Evolutionary conservation across 2,329 filamentous ascomycete genomes (phyloP).

Genomic region (Uncinocarpus reesii): DNA sequence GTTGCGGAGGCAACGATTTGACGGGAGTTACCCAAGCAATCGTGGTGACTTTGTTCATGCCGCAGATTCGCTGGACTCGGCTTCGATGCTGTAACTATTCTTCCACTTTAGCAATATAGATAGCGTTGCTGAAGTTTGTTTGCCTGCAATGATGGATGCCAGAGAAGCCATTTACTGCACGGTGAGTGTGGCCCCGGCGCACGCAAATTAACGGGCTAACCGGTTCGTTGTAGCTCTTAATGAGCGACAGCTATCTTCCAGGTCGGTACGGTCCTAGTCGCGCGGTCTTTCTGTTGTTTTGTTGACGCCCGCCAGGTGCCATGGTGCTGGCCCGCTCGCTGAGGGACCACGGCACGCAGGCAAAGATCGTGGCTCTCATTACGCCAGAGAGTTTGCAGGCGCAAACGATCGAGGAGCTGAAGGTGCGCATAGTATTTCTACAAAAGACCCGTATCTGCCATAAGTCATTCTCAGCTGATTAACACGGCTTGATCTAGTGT

Average conservation of each 20-base stretch:
- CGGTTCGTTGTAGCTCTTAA: slow-evolving; percentile 56
- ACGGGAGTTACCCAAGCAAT: no score
- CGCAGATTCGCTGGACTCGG: not conserved
- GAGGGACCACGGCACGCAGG: slow-evolving; percentile 75
- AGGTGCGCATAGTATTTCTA: slow-evolving; percentile 43
- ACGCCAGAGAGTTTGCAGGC: slow-evolving; percentile 68
- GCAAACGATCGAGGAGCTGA: slow-evolving; percentile 66
- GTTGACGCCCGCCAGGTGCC: slow-evolving; percentile 51
- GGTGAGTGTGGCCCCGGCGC: slow-evolving; percentile 33
- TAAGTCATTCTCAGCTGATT: no score
- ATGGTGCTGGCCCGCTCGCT: slow-evolving; percentile 90
- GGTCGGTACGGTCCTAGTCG: slow-evolving; percentile 44
- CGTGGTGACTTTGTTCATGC: no score
- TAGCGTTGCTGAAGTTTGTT: no score
- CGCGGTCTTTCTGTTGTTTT: not conserved
- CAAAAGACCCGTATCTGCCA: slow-evolving; percentile 8
- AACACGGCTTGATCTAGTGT: slow-evolving; percentile 41
- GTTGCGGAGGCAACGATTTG: no score
- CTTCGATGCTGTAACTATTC: no score
- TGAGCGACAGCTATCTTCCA: slow-evolving; percentile 87
- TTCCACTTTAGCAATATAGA: no score
- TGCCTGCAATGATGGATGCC: slow-evolving; percentile 30
- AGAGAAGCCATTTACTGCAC: slow-evolving; percentile 57
- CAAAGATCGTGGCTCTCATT: slow-evolving; percentile 75
- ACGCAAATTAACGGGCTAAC: slow-evolving; percentile 6